Evolutionary conservation across 2,329 filamentous ascomycete genomes (phyloP), one percentile per base, ranked within the genome.

Genomic region (Neofusicoccum sp.): DNA sequence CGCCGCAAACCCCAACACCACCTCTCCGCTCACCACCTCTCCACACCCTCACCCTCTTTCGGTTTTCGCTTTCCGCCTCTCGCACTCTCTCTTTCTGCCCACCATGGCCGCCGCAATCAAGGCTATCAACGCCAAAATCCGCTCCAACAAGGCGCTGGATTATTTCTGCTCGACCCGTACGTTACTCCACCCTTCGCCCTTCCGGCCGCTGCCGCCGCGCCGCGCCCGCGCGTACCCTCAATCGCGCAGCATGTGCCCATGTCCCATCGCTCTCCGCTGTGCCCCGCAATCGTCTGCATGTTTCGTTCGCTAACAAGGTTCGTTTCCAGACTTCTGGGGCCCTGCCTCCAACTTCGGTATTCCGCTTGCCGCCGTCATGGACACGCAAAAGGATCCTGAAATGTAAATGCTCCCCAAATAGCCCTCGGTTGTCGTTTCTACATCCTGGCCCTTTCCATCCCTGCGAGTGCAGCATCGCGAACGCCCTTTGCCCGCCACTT

Each of bases 111-210:
- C 81, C 69, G 80, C 80, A 70, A 77, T 83, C 72, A 83, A 82
- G 77, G 81, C 80, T 43, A 74, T 83, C 75, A 83, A 83, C 76
- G 80, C 81, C 71, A 77, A 77, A 70, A 83, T 83, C 70, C 78
- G 81, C 71, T 75, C 79, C 34, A 82, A 82, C 71, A 79, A 80
- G 69, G 77, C 78, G 65, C 69, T 73, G 16, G 81, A 83, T 68
- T 83, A 83, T 76, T 77, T 83, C 70, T 83, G 80, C 77, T 83
- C 80, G 66, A 83, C 81, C 67, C 81, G 81, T 83, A 78, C 70
- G 81, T 45, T 58, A 45, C 54, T 58, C 54, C 54, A 45, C 54
- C 54, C 36, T 28, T 45, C 16, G 39, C 45, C 54, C 64, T 60
- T 65, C 61, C 62, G 61, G 62, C 41, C 48, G 56, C 43, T n/a